Evolutionary conservation across 441 rosid genomes (phyloP).

Genomic region (Gossypium trilobum): DNA sequence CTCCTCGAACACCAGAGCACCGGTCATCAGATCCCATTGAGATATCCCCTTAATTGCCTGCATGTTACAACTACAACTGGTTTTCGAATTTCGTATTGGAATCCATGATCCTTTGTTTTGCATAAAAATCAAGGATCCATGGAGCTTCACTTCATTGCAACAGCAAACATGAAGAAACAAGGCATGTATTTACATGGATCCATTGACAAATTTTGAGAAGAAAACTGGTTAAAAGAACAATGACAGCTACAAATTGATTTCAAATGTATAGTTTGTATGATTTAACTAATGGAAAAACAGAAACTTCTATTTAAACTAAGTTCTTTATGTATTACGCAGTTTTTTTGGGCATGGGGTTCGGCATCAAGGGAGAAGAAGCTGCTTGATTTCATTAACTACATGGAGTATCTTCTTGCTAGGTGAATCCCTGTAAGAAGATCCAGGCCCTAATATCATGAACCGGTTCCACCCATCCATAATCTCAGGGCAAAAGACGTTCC

Average conservation of each 20-base stretch:
- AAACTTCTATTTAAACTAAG: too few species aligned
- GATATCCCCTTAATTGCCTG: constrained; percentile 38
- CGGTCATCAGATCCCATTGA: constrained; percentile 24
- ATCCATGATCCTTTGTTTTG: background rate
- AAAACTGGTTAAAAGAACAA: too few species aligned
- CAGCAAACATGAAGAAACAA: too few species aligned
- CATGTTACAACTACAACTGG: background rate
- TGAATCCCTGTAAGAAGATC: constrained; percentile 25
- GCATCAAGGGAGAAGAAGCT: background rate
- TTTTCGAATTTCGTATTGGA: background rate
- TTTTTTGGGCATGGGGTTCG: background rate
- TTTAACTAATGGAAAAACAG: too few species aligned
- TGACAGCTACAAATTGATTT: too few species aligned
- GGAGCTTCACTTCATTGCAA: background rate
- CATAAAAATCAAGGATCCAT: background rate
- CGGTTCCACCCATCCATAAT: constrained; percentile 27
- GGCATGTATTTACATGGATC: too few species aligned
- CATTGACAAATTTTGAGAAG: too few species aligned
- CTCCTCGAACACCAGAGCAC: constrained; percentile 18
- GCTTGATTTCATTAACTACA: constrained; percentile 13
- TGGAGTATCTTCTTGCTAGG: constrained; percentile 27
- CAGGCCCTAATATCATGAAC: constrained; percentile 17
- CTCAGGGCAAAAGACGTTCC: constrained; percentile 37
- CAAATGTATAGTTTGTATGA: too few species aligned
- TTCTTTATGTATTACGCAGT: too few species aligned